These are phyloP conservation scores for Scheffersomyces cryptocercus DNA, from an alignment of 1,139 yeast genomes.

Conservation along the genomic window DNA sequence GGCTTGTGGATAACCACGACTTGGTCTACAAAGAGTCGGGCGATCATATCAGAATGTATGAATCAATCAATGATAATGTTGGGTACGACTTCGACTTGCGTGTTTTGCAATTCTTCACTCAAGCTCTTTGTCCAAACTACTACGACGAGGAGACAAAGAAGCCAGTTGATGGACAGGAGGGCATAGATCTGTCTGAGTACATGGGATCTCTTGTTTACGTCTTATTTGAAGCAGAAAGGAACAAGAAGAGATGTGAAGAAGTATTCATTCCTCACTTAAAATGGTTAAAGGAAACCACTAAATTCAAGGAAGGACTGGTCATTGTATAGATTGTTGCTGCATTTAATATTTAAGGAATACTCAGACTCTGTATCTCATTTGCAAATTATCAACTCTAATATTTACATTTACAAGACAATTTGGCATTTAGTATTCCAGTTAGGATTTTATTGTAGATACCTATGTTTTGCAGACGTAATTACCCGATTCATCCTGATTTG, in stretches of 20 bases:
- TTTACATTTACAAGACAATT: no score
- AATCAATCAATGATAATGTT: conserved; percentile 37
- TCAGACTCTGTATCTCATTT: no score
- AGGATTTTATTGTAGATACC: no score
- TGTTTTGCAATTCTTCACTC: conserved; percentile 35
- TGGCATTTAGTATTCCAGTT: no score
- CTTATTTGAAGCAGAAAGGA: conserved; percentile 20
- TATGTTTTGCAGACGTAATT: no score
- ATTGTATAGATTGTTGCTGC: background rate
- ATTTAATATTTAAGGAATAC: no score
- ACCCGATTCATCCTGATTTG: no score
- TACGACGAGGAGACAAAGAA: conserved; percentile 27
- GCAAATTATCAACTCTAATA: no score
- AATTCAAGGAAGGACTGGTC: conserved; percentile 2
- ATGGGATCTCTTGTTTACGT: conserved; percentile 40
- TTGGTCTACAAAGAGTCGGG: conserved; percentile 35
- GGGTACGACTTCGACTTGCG: conserved; percentile 58
- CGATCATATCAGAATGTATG: conserved; percentile 50
- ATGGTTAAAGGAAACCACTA: conserved; percentile 24
- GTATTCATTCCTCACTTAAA: conserved; percentile 30
- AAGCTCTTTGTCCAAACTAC: conserved; percentile 40
- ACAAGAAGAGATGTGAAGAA: conserved; percentile 33
- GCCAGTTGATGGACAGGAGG: conserved; percentile 27
- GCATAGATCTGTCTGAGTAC: conserved; percentile 24
- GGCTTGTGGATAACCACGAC: conserved; percentile 49